A percentile compares a stretch with the other conserved stretches of the same genome.
Evolutionary conservation across 805 yeast genomes (phyloP).

Genomic region (Saccharomyces mikatae): DNA sequence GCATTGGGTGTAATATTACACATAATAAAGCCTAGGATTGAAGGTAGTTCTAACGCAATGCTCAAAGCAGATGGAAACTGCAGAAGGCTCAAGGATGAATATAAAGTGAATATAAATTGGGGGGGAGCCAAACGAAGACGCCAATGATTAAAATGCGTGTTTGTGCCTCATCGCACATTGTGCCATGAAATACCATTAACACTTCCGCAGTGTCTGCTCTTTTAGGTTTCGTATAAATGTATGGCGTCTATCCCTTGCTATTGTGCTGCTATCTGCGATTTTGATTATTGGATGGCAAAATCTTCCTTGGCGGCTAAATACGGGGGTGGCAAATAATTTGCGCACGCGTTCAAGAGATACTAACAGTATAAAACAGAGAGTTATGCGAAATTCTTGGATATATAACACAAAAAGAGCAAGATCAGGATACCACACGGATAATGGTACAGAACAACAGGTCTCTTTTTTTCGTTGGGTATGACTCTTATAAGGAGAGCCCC

Average conservation of each 20-base stretch:
- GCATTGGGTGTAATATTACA: not conserved
- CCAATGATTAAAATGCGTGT: not conserved
- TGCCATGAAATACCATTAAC: not conserved
- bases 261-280: not conserved
- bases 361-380: not conserved
- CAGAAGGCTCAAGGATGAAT: conserved; percentile 61
- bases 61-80: conserved; percentile 22
- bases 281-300: not conserved
- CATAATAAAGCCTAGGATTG: not conserved
- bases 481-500: not conserved
- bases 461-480: not conserved
- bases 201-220: not conserved
- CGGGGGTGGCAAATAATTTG: not conserved
- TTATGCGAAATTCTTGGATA: not conserved
- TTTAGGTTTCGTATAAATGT: not conserved
- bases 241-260: not conserved
- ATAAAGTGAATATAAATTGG: conserved; percentile 71
- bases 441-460: not conserved
- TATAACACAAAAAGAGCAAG: not conserved
- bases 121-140: conserved; percentile 23
- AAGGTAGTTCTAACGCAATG: not conserved
- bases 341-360: not conserved
- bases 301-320: not conserved
- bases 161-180: not conserved
- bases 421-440: not conserved